Base-by-base conservation (phyloP, 2,329 filamentous ascomycete species). In the Fusarium zealandicum region DNA sequence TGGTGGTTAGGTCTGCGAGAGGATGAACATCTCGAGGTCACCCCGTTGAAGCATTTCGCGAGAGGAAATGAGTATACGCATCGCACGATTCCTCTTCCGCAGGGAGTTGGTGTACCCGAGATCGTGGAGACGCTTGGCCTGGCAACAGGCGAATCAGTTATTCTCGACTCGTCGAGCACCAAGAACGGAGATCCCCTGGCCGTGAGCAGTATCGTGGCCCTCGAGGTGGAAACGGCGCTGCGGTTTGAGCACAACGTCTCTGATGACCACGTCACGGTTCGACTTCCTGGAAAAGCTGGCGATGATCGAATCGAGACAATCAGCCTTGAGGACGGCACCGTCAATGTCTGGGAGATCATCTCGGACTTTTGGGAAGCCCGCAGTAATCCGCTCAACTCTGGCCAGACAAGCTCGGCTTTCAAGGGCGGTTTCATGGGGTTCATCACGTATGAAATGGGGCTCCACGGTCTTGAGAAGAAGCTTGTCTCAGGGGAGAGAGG, bases 391-490 rank as follows among this genome's bases (percentile, higher is more conserved):
- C 63, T 67, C n/a, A 54, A 54, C 13, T 54, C 54, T 14, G 37
- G 38, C 11, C 42, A 53, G 10, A 57, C 63, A 14, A 31, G 20
- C 3, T 64, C 63, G 0, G 83, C 90, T 0, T 96, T 96, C 69
- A 85, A 90, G 73, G 92, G 91, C 44, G 92, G 92, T 0, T 87
- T 96, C 54, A 85, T 96, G 75, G 92, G 92, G 0, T 96, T 89
- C 66, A 82, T 92, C 43, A 92, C 90, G 0, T 96, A 96, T 56
- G 92, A 96, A 71, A 85, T 92, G 69, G 90, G 91, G 0, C 76
- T 96, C 1, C 65, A 71, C 22, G 70, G 70, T 0, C 57, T 75
- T 5, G 73, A 70, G 32, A 65, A 69, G 5, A 69, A 66, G 0
- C 56, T 68, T 20, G 63, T 73, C 0, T 50, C 69, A 0, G 57